Evolutionary conservation across 495 filamentous ascomycete species (phyloP).

Genomic region (Hypoxylon rickii): DNA sequence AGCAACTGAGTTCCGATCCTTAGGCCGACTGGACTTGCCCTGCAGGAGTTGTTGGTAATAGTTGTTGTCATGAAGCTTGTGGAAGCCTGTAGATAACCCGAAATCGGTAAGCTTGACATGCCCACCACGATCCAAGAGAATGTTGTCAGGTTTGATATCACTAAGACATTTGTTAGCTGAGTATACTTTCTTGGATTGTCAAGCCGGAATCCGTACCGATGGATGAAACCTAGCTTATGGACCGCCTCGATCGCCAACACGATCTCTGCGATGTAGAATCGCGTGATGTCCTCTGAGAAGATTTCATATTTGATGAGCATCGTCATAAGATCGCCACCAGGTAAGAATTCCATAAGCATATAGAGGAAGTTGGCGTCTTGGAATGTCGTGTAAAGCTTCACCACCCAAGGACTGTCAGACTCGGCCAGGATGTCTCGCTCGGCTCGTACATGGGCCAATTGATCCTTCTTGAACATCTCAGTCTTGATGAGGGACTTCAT

Average conservation of each 20-base stretch:
- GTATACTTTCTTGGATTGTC: conserved; percentile 1
- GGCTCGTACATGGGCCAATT: conserved; percentile 96
- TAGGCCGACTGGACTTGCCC: conserved; percentile 71
- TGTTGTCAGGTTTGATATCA: conserved; percentile 99
- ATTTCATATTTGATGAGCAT: conserved; percentile 99
- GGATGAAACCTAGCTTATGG: conserved; percentile 96
- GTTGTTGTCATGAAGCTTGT: conserved; percentile 94
- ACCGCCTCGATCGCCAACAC: conserved; percentile 97
- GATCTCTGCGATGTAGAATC: conserved; percentile 99
- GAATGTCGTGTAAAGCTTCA: conserved; percentile 97
- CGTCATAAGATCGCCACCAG: conserved; percentile 98
- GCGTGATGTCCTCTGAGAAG: conserved; percentile 96
- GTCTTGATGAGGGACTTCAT: conserved; percentile 98
- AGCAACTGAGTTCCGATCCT: conserved; percentile 87
- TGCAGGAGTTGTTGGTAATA: conserved; percentile 98
- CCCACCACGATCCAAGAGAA: conserved; percentile 90
- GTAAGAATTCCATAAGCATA: conserved; percentile 99
- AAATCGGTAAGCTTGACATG: conserved; percentile 99
- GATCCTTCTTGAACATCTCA: conserved; percentile 99
- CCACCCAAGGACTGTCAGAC: conserved; percentile 98
- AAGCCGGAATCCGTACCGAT: conserved; percentile 68
- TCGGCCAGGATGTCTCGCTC: conserved; percentile 98
- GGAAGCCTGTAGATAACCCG: conserved; percentile 95
- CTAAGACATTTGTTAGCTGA: conserved; percentile 50
- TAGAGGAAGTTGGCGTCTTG: conserved; percentile 95